Base-by-base conservation (phyloP, 306 rosid genomes). In the Lathyrus aphaca region DNA sequence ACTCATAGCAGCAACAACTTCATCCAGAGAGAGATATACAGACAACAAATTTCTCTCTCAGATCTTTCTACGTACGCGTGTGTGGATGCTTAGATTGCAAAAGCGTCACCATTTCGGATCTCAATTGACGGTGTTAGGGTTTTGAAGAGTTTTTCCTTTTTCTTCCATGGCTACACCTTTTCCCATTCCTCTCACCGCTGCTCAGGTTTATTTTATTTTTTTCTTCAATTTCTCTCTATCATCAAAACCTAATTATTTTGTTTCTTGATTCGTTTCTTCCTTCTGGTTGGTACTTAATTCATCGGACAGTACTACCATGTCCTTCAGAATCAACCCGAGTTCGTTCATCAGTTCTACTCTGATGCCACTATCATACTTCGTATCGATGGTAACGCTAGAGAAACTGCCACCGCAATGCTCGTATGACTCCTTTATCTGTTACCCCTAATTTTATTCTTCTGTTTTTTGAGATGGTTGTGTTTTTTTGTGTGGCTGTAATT, bases 301-400 rank as follows among this genome's bases (percentile, higher is more conserved):
- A 97, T 94, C 57, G 91, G 95, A 67, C 99, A 94, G 82, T 94
- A 94, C 67, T 94, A 90, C 68, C 99, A 88, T 55, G 95, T 94
- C 64, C 96, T 94, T 80, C 96, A 88, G 84, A 81, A 75, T 55
- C 99, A 91, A 73, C 99, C 99, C 0, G 92, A 85, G 75, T 80
- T 74, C 46, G 99, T 91, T 50, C 87, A 88, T 73, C 99, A 94
- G 81, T 94, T 94, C 74, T 94, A 91, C 81, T 94, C 99, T 6
- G 99, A 91, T 44, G 87, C 86, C 38, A 94, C 97, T 77, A 90
- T 97, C 25, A 84, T 88, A 92, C 78, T 91, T 56, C 96, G 99
- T 46, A 72, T 89, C 19, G 96, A 94, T 10, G 97, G 96, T 51
- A 76, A 46, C 77, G 71, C 78, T 27, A 81, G 89, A 63, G 99